Conservation (phyloP, 352 stramenopile species). For the Phytopythium aichiense region DNA sequence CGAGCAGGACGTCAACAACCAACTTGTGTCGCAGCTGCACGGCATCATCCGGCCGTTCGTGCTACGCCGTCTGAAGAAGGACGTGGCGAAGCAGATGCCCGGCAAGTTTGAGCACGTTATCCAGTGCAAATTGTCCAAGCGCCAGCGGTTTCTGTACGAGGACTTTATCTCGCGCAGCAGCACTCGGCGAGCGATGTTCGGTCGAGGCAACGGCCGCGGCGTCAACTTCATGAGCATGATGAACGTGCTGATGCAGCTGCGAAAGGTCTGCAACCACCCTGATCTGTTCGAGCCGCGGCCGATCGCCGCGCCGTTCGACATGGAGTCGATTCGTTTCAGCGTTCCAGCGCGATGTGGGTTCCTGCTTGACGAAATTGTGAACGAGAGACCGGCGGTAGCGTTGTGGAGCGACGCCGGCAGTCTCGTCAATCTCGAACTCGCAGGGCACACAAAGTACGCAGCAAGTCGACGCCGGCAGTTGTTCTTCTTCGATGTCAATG, state of each 20-base stretch:
- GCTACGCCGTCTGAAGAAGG: conserved; percentile 95
- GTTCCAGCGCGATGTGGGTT: conserved; percentile 38
- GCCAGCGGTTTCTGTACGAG: conserved; percentile 97
- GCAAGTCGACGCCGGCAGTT: conserved; percentile 30
- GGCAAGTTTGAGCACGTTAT: conserved; percentile 98
- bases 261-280: conserved; percentile 98
- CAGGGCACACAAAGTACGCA: conserved; percentile 19
- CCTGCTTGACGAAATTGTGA: conserved; percentile 38
- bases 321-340: conserved; percentile 30
- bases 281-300: conserved; percentile 97
- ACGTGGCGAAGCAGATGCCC: conserved; percentile 97
- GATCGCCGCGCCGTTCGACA: conserved; percentile 94
- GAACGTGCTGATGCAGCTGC: conserved; percentile 98
- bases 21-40: conserved; percentile 93
- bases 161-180: conserved; percentile 96
- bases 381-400: conserved; percentile 24
- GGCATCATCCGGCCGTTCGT: conserved; percentile 98
- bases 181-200: conserved; percentile 91
- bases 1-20: conserved; percentile 71
- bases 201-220: conserved; percentile 76
- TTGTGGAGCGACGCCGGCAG: conserved; percentile 32
- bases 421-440: conserved; percentile 43
- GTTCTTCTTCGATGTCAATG: conserved; percentile 45
- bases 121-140: conserved; percentile 91
- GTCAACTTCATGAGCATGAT: conserved; percentile 98